These are phyloP conservation scores for Nymphaea colorata DNA, from an alignment of 164 flowering plant species.

Conservation along the genomic window DNA sequence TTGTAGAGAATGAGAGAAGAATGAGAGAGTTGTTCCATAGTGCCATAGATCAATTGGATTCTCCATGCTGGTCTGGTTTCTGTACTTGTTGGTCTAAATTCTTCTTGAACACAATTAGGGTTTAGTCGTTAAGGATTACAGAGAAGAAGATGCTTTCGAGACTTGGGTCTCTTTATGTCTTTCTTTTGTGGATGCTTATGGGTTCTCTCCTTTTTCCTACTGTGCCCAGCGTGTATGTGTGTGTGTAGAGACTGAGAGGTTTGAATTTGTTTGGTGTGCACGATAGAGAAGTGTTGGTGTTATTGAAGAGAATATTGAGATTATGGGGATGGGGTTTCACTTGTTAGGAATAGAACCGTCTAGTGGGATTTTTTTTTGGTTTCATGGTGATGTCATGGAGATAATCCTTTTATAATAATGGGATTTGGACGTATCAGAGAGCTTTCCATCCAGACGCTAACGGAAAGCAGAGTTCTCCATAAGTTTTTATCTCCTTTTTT, in stretches of 20 bases:
- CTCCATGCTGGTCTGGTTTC: too few species aligned
- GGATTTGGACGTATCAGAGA: not conserved
- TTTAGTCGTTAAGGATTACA: not conserved
- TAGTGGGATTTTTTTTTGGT: not conserved
- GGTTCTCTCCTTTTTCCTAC: too few species aligned
- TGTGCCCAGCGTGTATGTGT: too few species aligned
- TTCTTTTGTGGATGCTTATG: not conserved
- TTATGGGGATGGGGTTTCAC: not conserved
- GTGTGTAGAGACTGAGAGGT: not conserved
- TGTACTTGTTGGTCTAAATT: too few species aligned
- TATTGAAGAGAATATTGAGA: not conserved
- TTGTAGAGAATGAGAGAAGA: not conserved
- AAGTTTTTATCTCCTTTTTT: not conserved
- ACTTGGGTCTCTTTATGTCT: not conserved
- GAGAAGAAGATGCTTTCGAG: not conserved
- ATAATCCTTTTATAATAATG: not conserved
- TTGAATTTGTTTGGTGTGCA: not conserved
- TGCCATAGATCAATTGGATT: too few species aligned
- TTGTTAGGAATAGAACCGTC: not conserved
- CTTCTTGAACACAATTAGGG: not conserved
- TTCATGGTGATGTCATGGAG: not conserved
- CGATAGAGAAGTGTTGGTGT: not conserved
- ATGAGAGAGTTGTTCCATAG: not conserved
- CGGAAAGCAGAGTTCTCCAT: not conserved
- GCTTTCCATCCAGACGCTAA: not conserved